Evolutionary conservation across 2,329 filamentous ascomycete genomes (phyloP).

Genomic region (Nemania sp.): DNA sequence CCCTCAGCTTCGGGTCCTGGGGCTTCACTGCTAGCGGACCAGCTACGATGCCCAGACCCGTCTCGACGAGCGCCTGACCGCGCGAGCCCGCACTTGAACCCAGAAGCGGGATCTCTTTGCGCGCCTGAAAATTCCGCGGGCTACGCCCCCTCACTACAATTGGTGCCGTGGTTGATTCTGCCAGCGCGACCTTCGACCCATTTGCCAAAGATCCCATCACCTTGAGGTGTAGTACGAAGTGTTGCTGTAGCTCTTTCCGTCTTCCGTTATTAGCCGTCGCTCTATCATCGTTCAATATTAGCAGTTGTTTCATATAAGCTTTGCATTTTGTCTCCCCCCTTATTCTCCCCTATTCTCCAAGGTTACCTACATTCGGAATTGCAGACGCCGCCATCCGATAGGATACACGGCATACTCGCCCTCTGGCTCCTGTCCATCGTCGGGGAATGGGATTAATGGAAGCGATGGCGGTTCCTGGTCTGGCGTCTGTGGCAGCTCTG

Average conservation of each 20-base stretch:
- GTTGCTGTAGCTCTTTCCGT: slow-evolving; percentile 93
- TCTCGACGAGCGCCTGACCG: slow-evolving; percentile 79
- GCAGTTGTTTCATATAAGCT: slow-evolving; percentile 2
- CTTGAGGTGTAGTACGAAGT: slow-evolving; percentile 91
- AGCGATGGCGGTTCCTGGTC: slow-evolving; percentile 91
- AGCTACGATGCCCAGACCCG: slow-evolving; percentile 70
- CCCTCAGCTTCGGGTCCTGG: slow-evolving; percentile 64
- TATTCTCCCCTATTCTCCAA: slow-evolving; percentile 5
- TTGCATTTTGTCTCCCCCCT: background rate
- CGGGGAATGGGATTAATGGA: slow-evolving; percentile 75
- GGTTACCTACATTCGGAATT: slow-evolving; percentile 80
- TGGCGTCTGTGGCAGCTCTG: slow-evolving; percentile 70
- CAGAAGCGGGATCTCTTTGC: slow-evolving; percentile 90
- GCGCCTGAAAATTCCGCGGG: slow-evolving; percentile 92
- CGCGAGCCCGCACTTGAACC: slow-evolving; percentile 80
- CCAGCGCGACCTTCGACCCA: slow-evolving; percentile 83
- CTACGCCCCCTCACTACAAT: slow-evolving; percentile 95
- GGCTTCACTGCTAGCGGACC: slow-evolving; percentile 67
- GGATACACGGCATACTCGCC: slow-evolving; percentile 91
- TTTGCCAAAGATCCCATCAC: slow-evolving; percentile 86
- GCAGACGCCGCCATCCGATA: slow-evolving; percentile 92
- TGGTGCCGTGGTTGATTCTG: slow-evolving; percentile 86
- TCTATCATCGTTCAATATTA: slow-evolving; percentile 56
- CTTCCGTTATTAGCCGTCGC: slow-evolving; percentile 97
- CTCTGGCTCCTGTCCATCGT: slow-evolving; percentile 70